Evolutionary conservation across 257 asterid species (phyloP).

Genomic region (Knoxia roxburghii): DNA sequence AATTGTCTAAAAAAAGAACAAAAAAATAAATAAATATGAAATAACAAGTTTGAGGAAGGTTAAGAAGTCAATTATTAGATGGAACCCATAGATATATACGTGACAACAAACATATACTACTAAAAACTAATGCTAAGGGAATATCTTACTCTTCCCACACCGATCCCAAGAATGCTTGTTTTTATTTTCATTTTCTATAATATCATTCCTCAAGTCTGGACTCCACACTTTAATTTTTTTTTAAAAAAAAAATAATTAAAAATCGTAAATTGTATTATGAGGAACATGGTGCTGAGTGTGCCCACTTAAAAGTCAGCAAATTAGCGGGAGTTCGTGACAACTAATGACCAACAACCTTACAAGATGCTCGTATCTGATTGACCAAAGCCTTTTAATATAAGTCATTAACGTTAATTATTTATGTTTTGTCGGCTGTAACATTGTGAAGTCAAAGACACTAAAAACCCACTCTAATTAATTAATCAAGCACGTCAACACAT

Average conservation of each 20-base stretch:
- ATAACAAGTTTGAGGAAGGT: conserved; percentile 5
- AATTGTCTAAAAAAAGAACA: background rate
- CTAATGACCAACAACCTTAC: conserved; percentile 12
- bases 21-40: background rate
- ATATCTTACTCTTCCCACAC: conserved; percentile 12
- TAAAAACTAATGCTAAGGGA: background rate
- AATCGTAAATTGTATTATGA: too few species aligned
- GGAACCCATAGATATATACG: conserved; percentile 11
- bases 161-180: background rate
- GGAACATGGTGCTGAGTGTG: background rate
- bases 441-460: conserved; percentile 5
- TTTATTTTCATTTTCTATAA: too few species aligned
- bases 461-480: background rate
- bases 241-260: background rate
- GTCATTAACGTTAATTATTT: too few species aligned
- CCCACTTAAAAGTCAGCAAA: background rate
- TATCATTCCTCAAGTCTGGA: too few species aligned
- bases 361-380: background rate
- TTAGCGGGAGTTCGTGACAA: conserved; percentile 6
- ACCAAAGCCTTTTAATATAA: background rate
- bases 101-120: conserved; percentile 9
- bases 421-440: background rate
- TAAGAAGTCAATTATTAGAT: conserved; percentile 15
- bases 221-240: too few species aligned
- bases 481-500: too few species aligned